Percentiles rank a stretch among this genome's conserved stretches.
phyloP scores from a whole-genome alignment of 2,329 filamentous ascomycete species.

The Nigrograna mackinnonii region DNA sequence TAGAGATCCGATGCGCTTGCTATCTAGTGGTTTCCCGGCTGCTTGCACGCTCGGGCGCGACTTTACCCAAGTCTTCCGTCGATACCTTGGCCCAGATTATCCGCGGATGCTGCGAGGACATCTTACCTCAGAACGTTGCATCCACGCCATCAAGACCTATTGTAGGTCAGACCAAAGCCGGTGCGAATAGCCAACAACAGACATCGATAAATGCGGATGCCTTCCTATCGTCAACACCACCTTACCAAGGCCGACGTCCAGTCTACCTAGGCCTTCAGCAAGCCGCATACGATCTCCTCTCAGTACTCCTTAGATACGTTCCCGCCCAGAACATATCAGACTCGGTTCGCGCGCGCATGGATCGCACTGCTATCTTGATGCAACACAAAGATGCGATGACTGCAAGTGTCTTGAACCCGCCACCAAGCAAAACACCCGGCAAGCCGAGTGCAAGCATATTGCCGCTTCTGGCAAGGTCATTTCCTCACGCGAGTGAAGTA shows the following conservation, averaged over 20 bases:
- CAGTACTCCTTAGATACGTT: conserved; percentile 63
- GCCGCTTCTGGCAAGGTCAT: conserved; percentile 74
- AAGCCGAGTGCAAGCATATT: conserved; percentile 72
- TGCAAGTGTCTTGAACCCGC: conserved; percentile 80
- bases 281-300: conserved; percentile 66
- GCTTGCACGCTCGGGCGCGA: conserved; percentile 65
- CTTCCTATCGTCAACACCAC: conserved; percentile 59
- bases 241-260: conserved; percentile 29
- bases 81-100: conserved; percentile 66
- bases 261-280: conserved; percentile 52
- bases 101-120: conserved; percentile 73
- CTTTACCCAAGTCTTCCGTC: conserved; percentile 68
- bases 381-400: conserved; percentile 73
- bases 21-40: conserved; percentile 65
- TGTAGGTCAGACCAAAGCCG: conserved; percentile 44
- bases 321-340: conserved; percentile 71
- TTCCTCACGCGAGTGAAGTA: conserved; percentile 64
- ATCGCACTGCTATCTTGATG: conserved; percentile 77
- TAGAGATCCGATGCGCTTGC: conserved; percentile 60
- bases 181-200: conserved; percentile 35
- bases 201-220: conserved; percentile 69
- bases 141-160: conserved; percentile 41
- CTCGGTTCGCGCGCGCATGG: conserved; percentile 72
- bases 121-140: conserved; percentile 54
- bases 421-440: conserved; percentile 62